Evolutionary conservation across 768 basidiomycete species (phyloP).

Genomic region (Hydnum rufescens): DNA sequence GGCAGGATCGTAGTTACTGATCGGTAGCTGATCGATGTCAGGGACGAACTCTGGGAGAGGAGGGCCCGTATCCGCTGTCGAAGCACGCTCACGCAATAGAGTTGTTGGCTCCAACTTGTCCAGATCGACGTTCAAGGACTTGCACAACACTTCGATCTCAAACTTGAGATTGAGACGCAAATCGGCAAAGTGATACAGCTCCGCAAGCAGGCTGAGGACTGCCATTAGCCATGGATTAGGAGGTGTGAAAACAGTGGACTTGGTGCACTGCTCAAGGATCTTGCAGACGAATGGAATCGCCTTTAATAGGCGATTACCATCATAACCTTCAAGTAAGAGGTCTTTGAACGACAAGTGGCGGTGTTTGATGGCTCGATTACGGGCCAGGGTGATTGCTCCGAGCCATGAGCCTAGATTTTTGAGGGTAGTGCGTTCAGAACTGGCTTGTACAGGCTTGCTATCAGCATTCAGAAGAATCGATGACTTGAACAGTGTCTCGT

Average conservation of each 20-base stretch:
- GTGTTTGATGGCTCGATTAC: constrained; percentile 81
- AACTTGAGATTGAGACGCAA: constrained; percentile 94
- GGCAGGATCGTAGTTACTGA: constrained; percentile 41
- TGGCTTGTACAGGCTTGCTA: constrained; percentile 54
- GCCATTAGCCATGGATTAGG: constrained; percentile 99
- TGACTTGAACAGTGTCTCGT: constrained; percentile 85
- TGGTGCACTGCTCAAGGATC: constrained; percentile 73
- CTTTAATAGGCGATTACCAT: constrained; percentile 73
- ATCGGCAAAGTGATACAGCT: constrained; percentile 94
- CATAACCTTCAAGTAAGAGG: constrained; percentile 87
- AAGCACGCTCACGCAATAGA: constrained; percentile 58
- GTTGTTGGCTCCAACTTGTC: constrained; percentile 68
- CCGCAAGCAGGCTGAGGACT: constrained; percentile 73
- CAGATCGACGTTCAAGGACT: constrained; percentile 71
- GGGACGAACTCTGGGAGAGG: constrained; percentile 58
- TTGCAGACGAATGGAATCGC: constrained; percentile 98
- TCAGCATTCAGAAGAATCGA: constrained; percentile 77
- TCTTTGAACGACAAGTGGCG: constrained; percentile 94
- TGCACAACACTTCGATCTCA: constrained; percentile 95
- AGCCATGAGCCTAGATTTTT: constrained; percentile 96
- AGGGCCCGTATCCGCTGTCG: constrained; percentile 37
- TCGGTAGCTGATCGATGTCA: constrained; percentile 62
- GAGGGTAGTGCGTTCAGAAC: constrained; percentile 64
- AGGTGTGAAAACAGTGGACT: constrained; percentile 82
- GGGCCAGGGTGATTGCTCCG: constrained; percentile 79